Evolutionary conservation across 2,329 filamentous ascomycete genomes (phyloP).

Genomic region (Tolypocladium inflatum): DNA sequence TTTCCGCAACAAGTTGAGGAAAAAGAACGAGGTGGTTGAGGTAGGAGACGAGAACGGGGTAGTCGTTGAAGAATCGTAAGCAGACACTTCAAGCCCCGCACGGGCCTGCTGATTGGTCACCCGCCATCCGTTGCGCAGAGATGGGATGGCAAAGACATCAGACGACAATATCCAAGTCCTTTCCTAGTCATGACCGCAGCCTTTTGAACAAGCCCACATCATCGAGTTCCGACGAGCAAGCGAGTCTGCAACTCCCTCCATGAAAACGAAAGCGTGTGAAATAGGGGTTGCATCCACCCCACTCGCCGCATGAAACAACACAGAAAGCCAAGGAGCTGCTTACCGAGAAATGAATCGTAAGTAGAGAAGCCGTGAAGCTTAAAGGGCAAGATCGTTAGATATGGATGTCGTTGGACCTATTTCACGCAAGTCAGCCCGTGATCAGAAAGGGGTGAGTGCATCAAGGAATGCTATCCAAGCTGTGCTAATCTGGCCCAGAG

Average conservation of each 20-base stretch:
- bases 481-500: too few relatives aligned
- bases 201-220: neutral
- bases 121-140: neutral
- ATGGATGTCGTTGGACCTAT: constrained; percentile 14
- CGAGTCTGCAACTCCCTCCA: neutral
- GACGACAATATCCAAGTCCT: neutral
- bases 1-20: neutral
- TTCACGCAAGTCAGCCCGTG: neutral
- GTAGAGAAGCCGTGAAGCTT: neutral
- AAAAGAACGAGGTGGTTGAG: neutral
- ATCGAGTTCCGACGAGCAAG: neutral
- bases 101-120: neutral
- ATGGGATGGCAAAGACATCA: neutral
- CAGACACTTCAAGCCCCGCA: neutral
- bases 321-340: neutral
- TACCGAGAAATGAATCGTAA: neutral
- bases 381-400: constrained; percentile 8
- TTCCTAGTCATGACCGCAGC: neutral
- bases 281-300: neutral
- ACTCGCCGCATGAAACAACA: too few relatives aligned
- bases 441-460: neutral
- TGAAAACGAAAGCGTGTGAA: neutral
- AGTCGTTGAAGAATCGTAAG: neutral
- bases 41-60: neutral
- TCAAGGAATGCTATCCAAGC: too few relatives aligned